phyloP scores from a whole-genome alignment of 495 filamentous ascomycete species.

The Penicillium robsamsonii region DNA sequence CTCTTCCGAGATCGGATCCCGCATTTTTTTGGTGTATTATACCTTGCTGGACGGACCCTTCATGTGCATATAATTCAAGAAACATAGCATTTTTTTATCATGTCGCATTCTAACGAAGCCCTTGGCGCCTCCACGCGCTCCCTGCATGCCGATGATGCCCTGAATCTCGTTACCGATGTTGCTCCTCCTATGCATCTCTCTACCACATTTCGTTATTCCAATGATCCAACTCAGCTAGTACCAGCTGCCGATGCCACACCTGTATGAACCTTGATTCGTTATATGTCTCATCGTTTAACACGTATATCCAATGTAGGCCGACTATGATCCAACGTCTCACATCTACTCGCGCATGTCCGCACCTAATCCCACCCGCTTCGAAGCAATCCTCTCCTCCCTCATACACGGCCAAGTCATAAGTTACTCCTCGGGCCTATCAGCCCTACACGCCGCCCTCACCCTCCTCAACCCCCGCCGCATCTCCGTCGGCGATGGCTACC shows the following conservation, averaged over 20 bases:
- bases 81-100: constrained; percentile 23
- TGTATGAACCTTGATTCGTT: constrained; percentile 24
- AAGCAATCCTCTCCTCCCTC: constrained; percentile 71
- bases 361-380: constrained; percentile 80
- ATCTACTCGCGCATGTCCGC: constrained; percentile 78
- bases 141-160: constrained; percentile 82
- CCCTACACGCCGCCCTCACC: constrained; percentile 79
- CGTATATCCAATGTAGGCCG: constrained; percentile 17
- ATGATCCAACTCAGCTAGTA: constrained; percentile 61
- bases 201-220: constrained; percentile 81
- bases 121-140: constrained; percentile 59
- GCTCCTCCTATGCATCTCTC: constrained; percentile 83
- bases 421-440: constrained; percentile 82
- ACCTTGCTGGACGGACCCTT: constrained; percentile 5
- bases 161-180: constrained; percentile 70
- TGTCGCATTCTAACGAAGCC: constrained; percentile 28
- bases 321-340: constrained; percentile 29
- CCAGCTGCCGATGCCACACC: constrained; percentile 36
- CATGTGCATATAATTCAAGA: constrained; percentile 31
- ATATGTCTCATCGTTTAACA: neutral
- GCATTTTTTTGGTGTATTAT: constrained; percentile 25
- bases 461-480: constrained; percentile 75
- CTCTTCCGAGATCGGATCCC: constrained; percentile 5
- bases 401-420: constrained; percentile 66
- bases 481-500: constrained; percentile 80